Conservation (phyloP, 345 rosid species). For the Eucalyptus microcorys region DNA sequence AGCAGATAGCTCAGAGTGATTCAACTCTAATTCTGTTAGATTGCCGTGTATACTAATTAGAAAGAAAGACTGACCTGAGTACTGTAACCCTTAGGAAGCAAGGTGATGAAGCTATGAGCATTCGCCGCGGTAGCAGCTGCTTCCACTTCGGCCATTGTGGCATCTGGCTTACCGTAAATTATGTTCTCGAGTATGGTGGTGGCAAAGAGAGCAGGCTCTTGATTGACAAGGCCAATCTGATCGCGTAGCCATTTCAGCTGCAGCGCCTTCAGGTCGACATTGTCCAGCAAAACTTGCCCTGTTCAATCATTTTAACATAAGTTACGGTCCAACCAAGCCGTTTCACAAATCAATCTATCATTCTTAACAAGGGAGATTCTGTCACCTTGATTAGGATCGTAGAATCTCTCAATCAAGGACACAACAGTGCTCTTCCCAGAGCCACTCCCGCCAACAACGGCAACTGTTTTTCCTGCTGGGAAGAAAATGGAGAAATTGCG, state of each 20-base stretch:
- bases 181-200: constrained; percentile 92
- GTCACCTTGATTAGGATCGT: constrained; percentile 87
- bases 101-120: constrained; percentile 84
- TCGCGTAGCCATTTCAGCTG: constrained; percentile 82
- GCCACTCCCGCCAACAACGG: constrained; percentile 98
- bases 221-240: constrained; percentile 96
- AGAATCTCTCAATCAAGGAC: constrained; percentile 88
- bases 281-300: constrained; percentile 90
- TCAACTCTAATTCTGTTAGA: not conserved
- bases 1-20: not conserved
- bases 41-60: not conserved
- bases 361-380: not conserved
- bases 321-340: not conserved
- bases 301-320: constrained; percentile 1
- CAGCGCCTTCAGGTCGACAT: constrained; percentile 77
- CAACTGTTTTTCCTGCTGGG: constrained; percentile 93
- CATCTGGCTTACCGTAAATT: constrained; percentile 85
- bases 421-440: constrained; percentile 99
- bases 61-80: constrained; percentile 55
- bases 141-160: constrained; percentile 85
- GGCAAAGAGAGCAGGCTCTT: constrained; percentile 97
- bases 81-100: constrained; percentile 90
- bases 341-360: not conserved
- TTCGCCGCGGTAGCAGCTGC: constrained; percentile 91
- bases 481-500: constrained; percentile 82